Evolutionary conservation across 1,139 yeast species (phyloP).

Genomic region (Kodamaea suecica): DNA sequence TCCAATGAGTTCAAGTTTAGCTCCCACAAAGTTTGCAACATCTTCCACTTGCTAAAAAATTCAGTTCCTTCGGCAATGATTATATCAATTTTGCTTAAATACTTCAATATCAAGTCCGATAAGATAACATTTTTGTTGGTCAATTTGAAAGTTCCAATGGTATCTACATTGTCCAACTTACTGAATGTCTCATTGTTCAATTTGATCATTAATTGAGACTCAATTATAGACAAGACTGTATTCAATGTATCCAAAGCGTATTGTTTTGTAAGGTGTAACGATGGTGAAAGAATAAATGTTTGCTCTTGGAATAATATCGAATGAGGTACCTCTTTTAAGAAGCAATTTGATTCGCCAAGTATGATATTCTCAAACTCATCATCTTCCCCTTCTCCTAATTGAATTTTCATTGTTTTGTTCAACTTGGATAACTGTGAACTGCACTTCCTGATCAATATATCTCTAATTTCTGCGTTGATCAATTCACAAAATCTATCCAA

Average conservation of each 20-base stretch:
- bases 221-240: slow-evolving; percentile 9
- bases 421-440: slow-evolving; percentile 14
- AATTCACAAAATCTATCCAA: slow-evolving; percentile 33
- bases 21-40: slow-evolving; percentile 61
- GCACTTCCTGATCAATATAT: slow-evolving; percentile 36
- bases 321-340: slow-evolving; percentile 20
- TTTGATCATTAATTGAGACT: slow-evolving; percentile 16
- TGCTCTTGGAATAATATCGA: slow-evolving; percentile 43
- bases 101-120: slow-evolving; percentile 6
- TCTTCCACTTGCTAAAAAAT: slow-evolving; percentile 52
- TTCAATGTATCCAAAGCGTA: slow-evolving; percentile 7
- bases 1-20: slow-evolving; percentile 22
- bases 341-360: not conserved
- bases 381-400: slow-evolving; percentile 1
- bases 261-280: slow-evolving; percentile 22
- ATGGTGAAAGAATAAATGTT: slow-evolving; percentile 37
- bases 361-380: slow-evolving; percentile 2
- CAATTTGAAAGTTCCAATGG: not conserved
- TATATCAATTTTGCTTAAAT: slow-evolving; percentile 19
- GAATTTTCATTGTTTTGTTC: not conserved
- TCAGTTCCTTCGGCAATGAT: slow-evolving; percentile 23
- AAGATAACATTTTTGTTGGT: slow-evolving; percentile 1
- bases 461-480: slow-evolving; percentile 39
- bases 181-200: slow-evolving; percentile 1
- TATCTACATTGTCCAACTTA: not conserved